These are phyloP conservation scores for Eutrema yunnanense DNA, from an alignment of 345 rosid species.

Conservation along the genomic window DNA sequence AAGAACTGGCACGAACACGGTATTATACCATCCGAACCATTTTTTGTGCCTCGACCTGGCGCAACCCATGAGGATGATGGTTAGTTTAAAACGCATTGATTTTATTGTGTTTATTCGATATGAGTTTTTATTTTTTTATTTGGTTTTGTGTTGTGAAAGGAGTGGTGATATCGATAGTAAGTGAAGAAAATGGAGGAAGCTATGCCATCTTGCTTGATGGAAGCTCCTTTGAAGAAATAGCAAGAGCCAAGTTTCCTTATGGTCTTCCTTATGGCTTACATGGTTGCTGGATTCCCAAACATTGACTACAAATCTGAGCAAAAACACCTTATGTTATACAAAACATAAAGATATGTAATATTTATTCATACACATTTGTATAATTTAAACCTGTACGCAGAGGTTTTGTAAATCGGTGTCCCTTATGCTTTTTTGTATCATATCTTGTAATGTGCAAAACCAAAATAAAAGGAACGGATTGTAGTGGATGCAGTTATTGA, in stretches of 20 bases:
- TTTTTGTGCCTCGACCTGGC: constrained; percentile 83
- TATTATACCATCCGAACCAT: constrained; percentile 85
- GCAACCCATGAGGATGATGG: constrained; percentile 92
- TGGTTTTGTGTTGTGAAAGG: constrained; percentile 37
- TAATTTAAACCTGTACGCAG: constrained; percentile 4
- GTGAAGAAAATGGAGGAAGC: constrained; percentile 77
- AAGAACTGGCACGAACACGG: constrained; percentile 83
- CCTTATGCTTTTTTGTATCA: neutral
- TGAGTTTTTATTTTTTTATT: neutral
- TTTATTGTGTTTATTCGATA: neutral
- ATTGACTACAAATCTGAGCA: neutral
- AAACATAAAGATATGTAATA: constrained; percentile 3
- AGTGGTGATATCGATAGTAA: constrained; percentile 75
- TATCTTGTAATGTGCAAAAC: constrained; percentile 15
- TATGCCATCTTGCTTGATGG: constrained; percentile 79
- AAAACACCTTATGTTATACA: constrained; percentile 7
- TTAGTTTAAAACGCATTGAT: constrained; percentile 19
- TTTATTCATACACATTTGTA: constrained; percentile 9
- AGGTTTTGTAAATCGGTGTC: neutral
- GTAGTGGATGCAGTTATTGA: neutral
- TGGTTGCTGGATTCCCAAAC: constrained; percentile 91
- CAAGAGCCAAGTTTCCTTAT: constrained; percentile 88
- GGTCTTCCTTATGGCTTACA: constrained; percentile 94
- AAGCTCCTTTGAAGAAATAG: constrained; percentile 77
- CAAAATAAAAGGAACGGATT: neutral